These are phyloP conservation scores for Hymenochaete sp. DNA, from an alignment of 1,284 basidiomycete species.

Conservation along the genomic window DNA sequence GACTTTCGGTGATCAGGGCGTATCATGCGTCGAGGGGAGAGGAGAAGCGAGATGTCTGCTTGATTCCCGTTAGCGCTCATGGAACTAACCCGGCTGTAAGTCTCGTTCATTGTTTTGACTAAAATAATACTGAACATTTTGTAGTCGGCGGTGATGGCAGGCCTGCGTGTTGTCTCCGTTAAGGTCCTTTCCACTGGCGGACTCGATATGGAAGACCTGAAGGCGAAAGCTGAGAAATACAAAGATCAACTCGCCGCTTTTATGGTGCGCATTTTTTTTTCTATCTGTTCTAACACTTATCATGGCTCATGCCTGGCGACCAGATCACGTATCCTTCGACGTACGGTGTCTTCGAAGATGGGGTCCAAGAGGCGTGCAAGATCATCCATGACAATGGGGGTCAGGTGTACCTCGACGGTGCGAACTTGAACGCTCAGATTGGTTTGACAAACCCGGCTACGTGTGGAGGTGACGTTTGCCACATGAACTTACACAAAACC, in stretches of 20 bases:
- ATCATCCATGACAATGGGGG: conserved; percentile 94
- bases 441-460: conserved; percentile 92
- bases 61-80: conserved; percentile 94
- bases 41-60: conserved; percentile 80
- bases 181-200: conserved; percentile 85
- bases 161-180: conserved; percentile 90
- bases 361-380: conserved; percentile 86
- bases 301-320: no score
- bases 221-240: conserved; percentile 83
- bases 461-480: conserved; percentile 96
- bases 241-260: conserved; percentile 90
- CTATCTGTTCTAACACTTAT: no score
- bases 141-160: conserved; percentile 95
- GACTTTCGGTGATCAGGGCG: conserved; percentile 86
- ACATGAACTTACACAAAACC: conserved; percentile 97
- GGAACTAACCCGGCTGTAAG: conserved; percentile 89
- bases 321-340: conserved; percentile 93
- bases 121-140: conserved; percentile 17
- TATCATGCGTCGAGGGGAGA: conserved; percentile 89
- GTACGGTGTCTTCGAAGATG: conserved; percentile 94
- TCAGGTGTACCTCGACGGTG: conserved; percentile 95
- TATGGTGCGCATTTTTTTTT: conserved; percentile 81
- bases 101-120: conserved; percentile 17
- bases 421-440: conserved; percentile 94
- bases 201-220: conserved; percentile 82